A percentile compares a stretch with the other conserved stretches of the same genome.
phyloP scores from a whole-genome alignment of 2,329 filamentous ascomycete genomes.

The Xylaria sp. region DNA sequence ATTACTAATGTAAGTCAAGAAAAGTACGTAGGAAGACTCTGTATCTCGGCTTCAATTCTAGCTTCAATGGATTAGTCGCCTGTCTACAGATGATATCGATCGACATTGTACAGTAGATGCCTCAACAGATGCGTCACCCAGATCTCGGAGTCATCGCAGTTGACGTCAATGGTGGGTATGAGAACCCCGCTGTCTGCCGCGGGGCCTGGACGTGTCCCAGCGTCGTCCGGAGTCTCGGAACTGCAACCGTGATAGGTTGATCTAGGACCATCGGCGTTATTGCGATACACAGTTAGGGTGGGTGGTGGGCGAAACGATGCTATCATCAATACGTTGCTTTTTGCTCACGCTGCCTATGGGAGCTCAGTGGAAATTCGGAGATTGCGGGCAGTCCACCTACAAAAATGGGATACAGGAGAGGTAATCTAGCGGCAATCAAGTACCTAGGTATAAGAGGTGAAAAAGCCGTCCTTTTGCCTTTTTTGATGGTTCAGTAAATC shows the following conservation, averaged over 20 bases:
- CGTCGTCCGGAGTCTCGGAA: conserved; percentile 1
- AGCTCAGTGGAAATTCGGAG: neutral
- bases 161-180: conserved; percentile 17
- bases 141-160: conserved; percentile 20
- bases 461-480: neutral
- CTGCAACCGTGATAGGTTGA: conserved; percentile 6
- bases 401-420: neutral
- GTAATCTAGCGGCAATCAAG: neutral
- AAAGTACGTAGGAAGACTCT: no score
- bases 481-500: no score
- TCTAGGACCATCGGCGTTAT: neutral
- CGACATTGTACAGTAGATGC: no score
- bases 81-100: no score
- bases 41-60: no score
- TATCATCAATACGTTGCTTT: conserved; percentile 9
- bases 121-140: no score
- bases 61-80: no score
- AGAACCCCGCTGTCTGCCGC: neutral
- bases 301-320: neutral
- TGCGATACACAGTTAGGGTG: neutral
- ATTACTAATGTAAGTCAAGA: no score
- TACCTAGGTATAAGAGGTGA: neutral
- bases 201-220: neutral
- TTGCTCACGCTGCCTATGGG: neutral
- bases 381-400: neutral